Evolutionary conservation across 2,329 filamentous ascomycete genomes (phyloP).

Genomic region (Paecilomyces sp.): DNA sequence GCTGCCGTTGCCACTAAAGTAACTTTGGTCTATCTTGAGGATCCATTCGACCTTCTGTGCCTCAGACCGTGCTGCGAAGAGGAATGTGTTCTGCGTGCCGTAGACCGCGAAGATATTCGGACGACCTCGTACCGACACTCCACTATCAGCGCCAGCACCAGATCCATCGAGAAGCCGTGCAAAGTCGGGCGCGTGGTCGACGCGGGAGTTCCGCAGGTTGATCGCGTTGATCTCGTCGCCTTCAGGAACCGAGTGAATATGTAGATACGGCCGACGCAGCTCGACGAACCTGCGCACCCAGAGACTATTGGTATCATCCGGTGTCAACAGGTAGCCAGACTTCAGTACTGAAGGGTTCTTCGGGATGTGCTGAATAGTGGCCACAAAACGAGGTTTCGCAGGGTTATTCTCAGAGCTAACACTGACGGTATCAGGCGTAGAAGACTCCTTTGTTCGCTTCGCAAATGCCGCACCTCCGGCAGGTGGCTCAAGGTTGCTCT

Average conservation of each 20-base stretch:
- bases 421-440: constrained; percentile 18
- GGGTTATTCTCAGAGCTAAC: constrained; percentile 23
- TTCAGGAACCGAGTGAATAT: constrained; percentile 76
- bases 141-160: constrained; percentile 26
- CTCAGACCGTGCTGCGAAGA: constrained; percentile 85
- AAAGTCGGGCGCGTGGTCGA: constrained; percentile 87
- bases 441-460: constrained; percentile 13
- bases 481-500: constrained; percentile 38
- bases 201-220: constrained; percentile 79
- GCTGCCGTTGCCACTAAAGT: constrained; percentile 40
- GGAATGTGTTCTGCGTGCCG: constrained; percentile 86
- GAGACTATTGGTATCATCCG: constrained; percentile 65
- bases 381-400: constrained; percentile 58
- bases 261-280: constrained; percentile 81
- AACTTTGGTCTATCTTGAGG: constrained; percentile 82
- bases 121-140: constrained; percentile 37
- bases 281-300: constrained; percentile 95
- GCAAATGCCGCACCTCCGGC: constrained; percentile 26
- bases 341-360: constrained; percentile 80
- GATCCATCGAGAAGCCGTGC: constrained; percentile 62
- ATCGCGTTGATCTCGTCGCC: constrained; percentile 88
- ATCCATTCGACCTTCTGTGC: constrained; percentile 97
- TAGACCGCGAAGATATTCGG: constrained; percentile 89
- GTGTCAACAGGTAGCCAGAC: constrained; percentile 79
- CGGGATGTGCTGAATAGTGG: constrained; percentile 67